A percentile compares a stretch with the other conserved stretches of the same genome.
Evolutionary conservation across 306 rosid species (phyloP).

Genomic region (Prinsepia uniflora): DNA sequence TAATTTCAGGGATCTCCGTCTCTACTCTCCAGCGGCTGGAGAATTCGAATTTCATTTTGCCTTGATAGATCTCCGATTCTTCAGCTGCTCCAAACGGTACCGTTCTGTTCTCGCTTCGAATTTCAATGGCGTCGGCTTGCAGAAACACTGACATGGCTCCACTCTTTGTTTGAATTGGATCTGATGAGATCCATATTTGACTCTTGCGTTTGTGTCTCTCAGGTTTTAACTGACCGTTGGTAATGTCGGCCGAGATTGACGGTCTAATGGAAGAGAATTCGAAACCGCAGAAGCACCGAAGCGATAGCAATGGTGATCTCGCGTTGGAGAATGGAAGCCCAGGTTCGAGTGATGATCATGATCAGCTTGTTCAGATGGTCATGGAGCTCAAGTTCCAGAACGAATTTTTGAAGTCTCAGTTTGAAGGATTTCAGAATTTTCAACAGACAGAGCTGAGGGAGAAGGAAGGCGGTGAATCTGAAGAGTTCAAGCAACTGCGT

Average conservation of each 20-base stretch:
- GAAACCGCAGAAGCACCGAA: constrained; percentile 28
- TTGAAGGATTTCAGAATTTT: constrained; percentile 44
- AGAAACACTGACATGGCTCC: constrained; percentile 1
- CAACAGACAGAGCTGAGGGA: constrained; percentile 31
- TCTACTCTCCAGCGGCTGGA: constrained; percentile 13
- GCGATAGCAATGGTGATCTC: constrained; percentile 34
- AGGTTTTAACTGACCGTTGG: not conserved
- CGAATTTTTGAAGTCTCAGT: constrained; percentile 77
- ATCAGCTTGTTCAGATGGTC: constrained; percentile 61
- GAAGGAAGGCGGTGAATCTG: constrained; percentile 35
- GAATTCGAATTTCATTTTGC: not conserved
- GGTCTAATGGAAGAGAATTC: constrained; percentile 34
- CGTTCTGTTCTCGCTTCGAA: not conserved
- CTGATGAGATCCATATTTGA: not conserved
- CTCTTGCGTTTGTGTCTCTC: not conserved
- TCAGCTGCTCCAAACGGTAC: constrained; percentile 3
- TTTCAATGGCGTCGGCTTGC: not conserved
- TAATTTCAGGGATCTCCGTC: constrained; percentile 36
- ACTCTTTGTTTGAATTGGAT: not conserved
- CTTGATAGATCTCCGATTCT: not conserved
- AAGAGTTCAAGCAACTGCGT: constrained; percentile 46
- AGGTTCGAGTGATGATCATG: constrained; percentile 34
- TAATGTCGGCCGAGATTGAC: constrained; percentile 43
- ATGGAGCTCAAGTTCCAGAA: constrained; percentile 70
- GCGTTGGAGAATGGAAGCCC: constrained; percentile 36